phyloP scores from a whole-genome alignment of 352 stramenopile genomes.

The Pythium insidiosum region DNA sequence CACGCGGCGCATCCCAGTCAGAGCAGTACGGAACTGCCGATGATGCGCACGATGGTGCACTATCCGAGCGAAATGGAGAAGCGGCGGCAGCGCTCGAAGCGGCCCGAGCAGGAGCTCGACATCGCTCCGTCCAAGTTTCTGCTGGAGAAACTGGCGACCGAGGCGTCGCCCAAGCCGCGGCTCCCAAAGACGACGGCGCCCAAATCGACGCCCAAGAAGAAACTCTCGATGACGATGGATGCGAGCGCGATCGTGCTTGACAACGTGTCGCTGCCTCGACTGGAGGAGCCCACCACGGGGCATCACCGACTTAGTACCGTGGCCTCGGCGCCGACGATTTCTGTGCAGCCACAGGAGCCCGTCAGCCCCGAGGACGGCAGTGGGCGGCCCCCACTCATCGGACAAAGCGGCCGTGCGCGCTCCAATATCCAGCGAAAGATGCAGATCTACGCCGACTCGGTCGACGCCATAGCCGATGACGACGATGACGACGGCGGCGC shows the following conservation, averaged over 20 bases:
- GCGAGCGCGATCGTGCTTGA: constrained; percentile 24
- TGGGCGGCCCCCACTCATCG: too few species aligned
- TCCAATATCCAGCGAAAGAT: constrained; percentile 58
- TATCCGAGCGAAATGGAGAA: constrained; percentile 6
- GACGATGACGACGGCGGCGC: constrained; percentile 2
- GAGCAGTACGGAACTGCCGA: constrained; percentile 8
- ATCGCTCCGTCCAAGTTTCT: constrained; percentile 5
- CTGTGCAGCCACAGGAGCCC: too few species aligned
- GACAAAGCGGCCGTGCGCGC: not conserved
- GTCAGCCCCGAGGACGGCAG: too few species aligned
- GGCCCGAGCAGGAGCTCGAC: not conserved
- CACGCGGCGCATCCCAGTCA: too few species aligned
- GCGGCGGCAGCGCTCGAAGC: not conserved
- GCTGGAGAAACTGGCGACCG: not conserved
- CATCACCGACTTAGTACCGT: too few species aligned
- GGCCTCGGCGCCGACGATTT: too few species aligned
- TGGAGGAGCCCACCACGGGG: too few species aligned
- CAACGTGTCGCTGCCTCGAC: constrained; percentile 30
- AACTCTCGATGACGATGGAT: constrained; percentile 18
- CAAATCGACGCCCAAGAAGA: constrained; percentile 34
- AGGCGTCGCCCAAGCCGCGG: not conserved
- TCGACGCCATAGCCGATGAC: not conserved
- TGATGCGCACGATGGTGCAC: constrained; percentile 11
- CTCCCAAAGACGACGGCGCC: constrained; percentile 1
- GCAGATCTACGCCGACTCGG: constrained; percentile 43